Evolutionary conservation across 2,329 filamentous ascomycete species (phyloP), one percentile per base, ranked within the genome.

Genomic region (Venturia asperata): DNA sequence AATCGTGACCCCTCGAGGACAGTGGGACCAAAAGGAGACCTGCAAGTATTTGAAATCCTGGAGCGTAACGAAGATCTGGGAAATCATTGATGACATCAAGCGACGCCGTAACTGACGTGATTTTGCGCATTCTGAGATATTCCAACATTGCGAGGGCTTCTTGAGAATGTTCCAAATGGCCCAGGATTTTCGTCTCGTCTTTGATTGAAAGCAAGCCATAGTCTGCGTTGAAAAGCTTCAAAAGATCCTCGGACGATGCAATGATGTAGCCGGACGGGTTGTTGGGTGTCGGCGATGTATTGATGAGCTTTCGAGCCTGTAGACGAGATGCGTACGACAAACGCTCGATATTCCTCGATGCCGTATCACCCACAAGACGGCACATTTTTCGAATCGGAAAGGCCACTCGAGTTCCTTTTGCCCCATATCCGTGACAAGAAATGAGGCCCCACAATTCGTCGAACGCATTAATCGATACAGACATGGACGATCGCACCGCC

Each of bases 371-470:
- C 2, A 96, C 85, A 5, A 96, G 78, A 5, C 91, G 87, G 74
- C 92, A 96, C 87, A 96, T 93, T 74, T 96, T 96, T 15, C 92
- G 84, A 61, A 96, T 92, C 0, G 92, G 91, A 71, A 96, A 96
- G 0, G 90, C 90, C 0, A 96, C 91, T n/a, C 92, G 83, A 90
- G 94, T 95, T 4, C 91, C 91, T 56, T 82, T 83, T 1, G 76
- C 68, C 0, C 89, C 91, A 70, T 96, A 96, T 0, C 88, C 85
- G 72, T 96, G 92, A 67, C 91, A 96, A 1, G 91, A 87, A 49
- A 96, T 91, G 37, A 96, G 78, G 0, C 92, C 92, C 92, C 92
- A 96, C 0, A 96, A 77, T 70, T 95, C 89, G 69, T 84, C 82
- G 70, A 95, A 94, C 0, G 90, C 90, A 68, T 91, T 94, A 71